Evolutionary conservation across 2,329 filamentous ascomycete species (phyloP).

Genomic region (Cladorrhinum sp.): DNA sequence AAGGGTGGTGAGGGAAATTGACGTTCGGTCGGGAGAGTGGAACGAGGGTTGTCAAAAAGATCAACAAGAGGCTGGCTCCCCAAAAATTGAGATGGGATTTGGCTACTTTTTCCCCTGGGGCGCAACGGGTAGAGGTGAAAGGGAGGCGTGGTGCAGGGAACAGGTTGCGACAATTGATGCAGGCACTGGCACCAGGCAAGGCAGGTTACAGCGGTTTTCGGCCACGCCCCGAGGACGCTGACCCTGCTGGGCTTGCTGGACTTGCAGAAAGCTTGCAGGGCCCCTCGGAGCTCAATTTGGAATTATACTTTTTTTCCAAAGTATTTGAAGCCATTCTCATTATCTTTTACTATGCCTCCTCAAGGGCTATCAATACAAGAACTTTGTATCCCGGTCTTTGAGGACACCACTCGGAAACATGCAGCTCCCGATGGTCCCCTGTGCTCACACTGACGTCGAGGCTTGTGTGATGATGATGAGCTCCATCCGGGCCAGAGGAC

Average conservation of each 20-base stretch:
- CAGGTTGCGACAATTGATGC: slow-evolving; percentile 21
- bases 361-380: too few species aligned
- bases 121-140: not conserved
- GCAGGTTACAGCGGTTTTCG: slow-evolving; percentile 8
- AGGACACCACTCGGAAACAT: not conserved
- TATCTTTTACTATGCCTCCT: too few species aligned
- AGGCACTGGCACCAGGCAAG: not conserved
- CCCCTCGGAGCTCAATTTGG: not conserved
- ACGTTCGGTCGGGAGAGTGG: slow-evolving; percentile 15
- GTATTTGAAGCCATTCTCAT: not conserved
- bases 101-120: slow-evolving; percentile 10
- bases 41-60: slow-evolving; percentile 12
- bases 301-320: not conserved
- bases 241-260: slow-evolving; percentile 6
- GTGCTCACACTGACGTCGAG: not conserved
- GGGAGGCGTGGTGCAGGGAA: slow-evolving; percentile 20
- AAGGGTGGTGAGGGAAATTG: slow-evolving; percentile 19
- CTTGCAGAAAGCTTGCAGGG: not conserved
- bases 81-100: slow-evolving; percentile 23
- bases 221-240: not conserved
- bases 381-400: too few species aligned
- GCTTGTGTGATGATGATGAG: slow-evolving; percentile 5
- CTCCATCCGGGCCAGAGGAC: not conserved
- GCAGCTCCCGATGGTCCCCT: not conserved
- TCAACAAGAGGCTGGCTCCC: slow-evolving; percentile 12